Percentiles rank a stretch among this genome's conserved stretches.
Evolutionary conservation across 2,329 filamentous ascomycete genomes (phyloP).

Genomic region (Tolypocladium sp.): DNA sequence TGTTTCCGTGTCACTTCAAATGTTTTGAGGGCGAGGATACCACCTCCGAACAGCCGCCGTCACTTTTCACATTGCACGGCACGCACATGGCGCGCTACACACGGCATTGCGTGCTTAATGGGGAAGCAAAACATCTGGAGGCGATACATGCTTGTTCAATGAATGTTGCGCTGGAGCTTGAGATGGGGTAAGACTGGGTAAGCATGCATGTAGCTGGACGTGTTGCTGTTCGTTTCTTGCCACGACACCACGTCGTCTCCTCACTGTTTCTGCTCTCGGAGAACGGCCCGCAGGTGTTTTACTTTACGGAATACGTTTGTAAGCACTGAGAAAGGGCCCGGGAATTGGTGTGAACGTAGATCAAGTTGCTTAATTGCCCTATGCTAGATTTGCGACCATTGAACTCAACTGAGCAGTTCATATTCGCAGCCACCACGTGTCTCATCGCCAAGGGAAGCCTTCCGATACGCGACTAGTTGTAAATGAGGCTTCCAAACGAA

Average conservation of each 20-base stretch:
- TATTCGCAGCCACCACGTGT: background rate
- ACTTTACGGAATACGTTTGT: background rate
- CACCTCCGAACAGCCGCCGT: background rate
- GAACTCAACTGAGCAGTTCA: background rate
- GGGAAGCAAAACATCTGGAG: background rate
- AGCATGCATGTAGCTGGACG: background rate
- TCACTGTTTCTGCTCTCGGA: background rate
- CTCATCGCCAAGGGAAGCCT: background rate
- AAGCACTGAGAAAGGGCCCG: no score
- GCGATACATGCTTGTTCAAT: background rate
- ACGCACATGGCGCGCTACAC: background rate
- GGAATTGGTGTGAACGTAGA: background rate
- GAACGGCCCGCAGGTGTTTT: background rate
- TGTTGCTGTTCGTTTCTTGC: background rate
- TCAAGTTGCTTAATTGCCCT: background rate
- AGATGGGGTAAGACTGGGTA: background rate
- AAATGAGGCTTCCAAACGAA: background rate
- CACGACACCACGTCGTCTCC: background rate
- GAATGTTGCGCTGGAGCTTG: background rate
- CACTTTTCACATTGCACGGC: background rate
- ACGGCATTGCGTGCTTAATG: background rate
- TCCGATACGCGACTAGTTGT: background rate
- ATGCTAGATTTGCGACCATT: background rate
- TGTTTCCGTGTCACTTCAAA: background rate
- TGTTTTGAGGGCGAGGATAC: background rate